Evolutionary conservation across 2,329 filamentous ascomycete species (phyloP), one percentile per base, ranked within the genome.

Genomic region (Aspergillus latus): DNA sequence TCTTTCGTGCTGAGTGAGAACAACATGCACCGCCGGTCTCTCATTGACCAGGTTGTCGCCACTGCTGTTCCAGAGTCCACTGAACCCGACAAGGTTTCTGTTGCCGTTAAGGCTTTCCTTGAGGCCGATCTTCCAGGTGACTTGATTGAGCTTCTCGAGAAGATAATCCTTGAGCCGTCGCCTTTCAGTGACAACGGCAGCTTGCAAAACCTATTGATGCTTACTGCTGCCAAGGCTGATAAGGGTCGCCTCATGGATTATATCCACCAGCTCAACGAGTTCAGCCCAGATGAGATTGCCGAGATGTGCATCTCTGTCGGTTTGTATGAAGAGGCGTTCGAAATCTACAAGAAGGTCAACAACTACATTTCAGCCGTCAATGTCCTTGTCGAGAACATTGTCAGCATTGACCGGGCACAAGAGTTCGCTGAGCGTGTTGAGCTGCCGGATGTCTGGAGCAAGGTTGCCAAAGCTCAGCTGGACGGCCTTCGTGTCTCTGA

Each of bases 151-250:
- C 85, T 99, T 37, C 84, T 99, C 15, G 95, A 99, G 82, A 99
- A 97, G 86, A 99, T 99, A 64, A 93, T 99, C 32, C 81, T 99
- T n/a, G 94, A 99, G 80, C 95, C 94, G n/a, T 96, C 93, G 4
- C 90, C 90, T 4, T 99, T 99, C 82, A 97, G 91, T 68, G 95
- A 99, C 77, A 99, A 99, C 76, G 85, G 91, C 69, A 97, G 90
- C 73, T 82, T 99, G 56, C 95, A 99, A 77, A 99, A 99, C 75
- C 78, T 99, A 58, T 85, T 99, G 59, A 90, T 99, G 81, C 88
- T 97, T 68, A 99, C 94, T 28, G 94, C 95, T 44, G 92, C 92
- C 66, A 97, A 97, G 80, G 92, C 94, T 10, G 95, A 99, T 75
- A 96, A 97, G 80, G 84, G 88, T 50, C 89, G 92, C 66, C 87